phyloP scores from a whole-genome alignment of 352 stramenopile species.

The Aphanomyces stellatus region DNA sequence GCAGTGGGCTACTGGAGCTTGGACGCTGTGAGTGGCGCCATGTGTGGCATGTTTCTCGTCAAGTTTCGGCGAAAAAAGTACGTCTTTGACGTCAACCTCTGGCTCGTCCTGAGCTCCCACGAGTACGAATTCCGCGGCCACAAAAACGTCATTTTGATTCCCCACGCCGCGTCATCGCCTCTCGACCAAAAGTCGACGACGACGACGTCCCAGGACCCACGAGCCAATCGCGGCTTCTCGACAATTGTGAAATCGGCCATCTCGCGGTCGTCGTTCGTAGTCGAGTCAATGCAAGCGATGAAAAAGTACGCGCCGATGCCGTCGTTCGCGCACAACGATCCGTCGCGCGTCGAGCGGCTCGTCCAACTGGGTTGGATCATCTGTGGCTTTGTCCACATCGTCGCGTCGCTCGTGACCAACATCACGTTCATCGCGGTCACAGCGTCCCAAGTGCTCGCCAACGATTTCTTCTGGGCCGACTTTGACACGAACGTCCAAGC shows the following conservation, averaged over 20 bases:
- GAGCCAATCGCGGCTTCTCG: no score
- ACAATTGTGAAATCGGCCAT: no score
- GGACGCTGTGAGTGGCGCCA: neutral
- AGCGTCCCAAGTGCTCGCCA: neutral
- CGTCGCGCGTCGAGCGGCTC: neutral
- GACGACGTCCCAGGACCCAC: no score
- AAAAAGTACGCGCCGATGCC: no score
- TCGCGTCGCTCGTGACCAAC: neutral
- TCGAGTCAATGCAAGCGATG: no score
- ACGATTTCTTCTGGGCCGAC: slow-evolving; percentile 20
- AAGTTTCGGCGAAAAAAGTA: neutral
- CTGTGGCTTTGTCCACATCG: neutral
- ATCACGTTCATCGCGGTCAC: neutral
- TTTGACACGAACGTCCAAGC: neutral
- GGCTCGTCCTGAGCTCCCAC: neutral
- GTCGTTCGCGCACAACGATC: no score
- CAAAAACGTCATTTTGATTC: neutral
- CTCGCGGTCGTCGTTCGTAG: no score
- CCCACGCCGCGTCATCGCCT: no score
- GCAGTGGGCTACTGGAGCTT: neutral
- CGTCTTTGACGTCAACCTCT: slow-evolving; percentile 11
- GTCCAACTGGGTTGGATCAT: neutral
- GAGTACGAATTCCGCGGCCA: neutral
- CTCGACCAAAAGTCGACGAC: no score
- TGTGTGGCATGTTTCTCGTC: slow-evolving; percentile 8